Evolutionary conservation across 352 stramenopile species (phyloP).

Genomic region (Pythium myriotylum): DNA sequence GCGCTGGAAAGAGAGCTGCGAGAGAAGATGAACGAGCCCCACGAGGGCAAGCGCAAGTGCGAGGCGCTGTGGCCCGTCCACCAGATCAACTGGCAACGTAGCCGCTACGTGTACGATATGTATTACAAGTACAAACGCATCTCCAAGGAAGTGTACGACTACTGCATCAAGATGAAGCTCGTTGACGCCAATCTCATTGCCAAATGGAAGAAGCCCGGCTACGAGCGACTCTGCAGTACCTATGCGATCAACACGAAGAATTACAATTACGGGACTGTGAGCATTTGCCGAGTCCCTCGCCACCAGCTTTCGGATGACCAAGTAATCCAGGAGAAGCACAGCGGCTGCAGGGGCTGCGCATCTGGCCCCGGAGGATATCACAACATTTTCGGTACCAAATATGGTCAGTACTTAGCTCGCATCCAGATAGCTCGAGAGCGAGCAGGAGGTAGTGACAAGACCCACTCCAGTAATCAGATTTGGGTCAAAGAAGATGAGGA

Average conservation of each 20-base stretch:
- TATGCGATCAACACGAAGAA: conserved; percentile 99
- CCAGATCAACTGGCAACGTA: conserved; percentile 99
- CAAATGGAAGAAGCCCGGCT: conserved; percentile 99
- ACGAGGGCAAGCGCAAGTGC: conserved; percentile 97
- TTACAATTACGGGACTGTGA: conserved; percentile 99
- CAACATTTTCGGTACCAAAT: conserved; percentile 99
- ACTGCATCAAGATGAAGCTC: conserved; percentile 94
- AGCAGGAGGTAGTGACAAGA: conserved; percentile 36
- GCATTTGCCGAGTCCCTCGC: conserved; percentile 96
- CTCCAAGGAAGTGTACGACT: conserved; percentile 96
- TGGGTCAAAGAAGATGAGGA: conserved; percentile 74
- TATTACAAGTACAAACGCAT: conserved; percentile 98
- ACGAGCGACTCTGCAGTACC: conserved; percentile 97
- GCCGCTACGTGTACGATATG: conserved; percentile 99
- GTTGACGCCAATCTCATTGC: conserved; percentile 97
- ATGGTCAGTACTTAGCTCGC: conserved; percentile 96
- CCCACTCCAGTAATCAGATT: conserved; percentile 27
- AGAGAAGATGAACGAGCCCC: conserved; percentile 97
- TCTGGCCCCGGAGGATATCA: conserved; percentile 91
- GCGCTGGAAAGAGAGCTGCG: conserved; percentile 97
- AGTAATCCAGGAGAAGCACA: conserved; percentile 92
- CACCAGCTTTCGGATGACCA: conserved; percentile 92
- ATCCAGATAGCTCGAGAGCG: conserved; percentile 95
- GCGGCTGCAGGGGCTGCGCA: conserved; percentile 96
- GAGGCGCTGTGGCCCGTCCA: conserved; percentile 98